Base-by-base conservation (phyloP, 306 rosid species). In the Acacia acuminata region DNA sequence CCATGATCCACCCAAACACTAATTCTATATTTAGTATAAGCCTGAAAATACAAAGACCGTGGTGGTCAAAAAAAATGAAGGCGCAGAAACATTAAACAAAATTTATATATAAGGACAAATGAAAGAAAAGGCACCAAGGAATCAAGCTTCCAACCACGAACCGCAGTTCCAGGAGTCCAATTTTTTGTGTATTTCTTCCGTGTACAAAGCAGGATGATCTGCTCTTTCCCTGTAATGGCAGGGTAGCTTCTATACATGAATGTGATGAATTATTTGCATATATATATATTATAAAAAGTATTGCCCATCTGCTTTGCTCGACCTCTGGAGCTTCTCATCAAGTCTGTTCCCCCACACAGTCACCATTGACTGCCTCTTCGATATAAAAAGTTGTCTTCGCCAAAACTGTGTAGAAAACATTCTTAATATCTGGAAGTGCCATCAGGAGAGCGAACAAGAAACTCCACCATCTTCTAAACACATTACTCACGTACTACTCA, bases 201-300 rank as follows among this genome's bases (percentile, higher is more conserved):
- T 83, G 87, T 85, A 91, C 88, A 88, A 79, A 75, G 88, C 90
- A 85, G 82, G 84, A 82, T 82, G 84, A 82, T 77, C 81, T 84
- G 90, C 90, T 77, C 87, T 85, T 85, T 78, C 94, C 91, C 94
- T 85, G 85, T 67, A 92, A 94, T 90, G 87, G 92, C 91, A 92
- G 92, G 98, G 94, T 82, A 85, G 87, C 88, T 85, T 91, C 96
- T 94, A 91, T 94, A 92, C 97, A 94, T 83, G 92, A 92, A 91
- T 86, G 88, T 80, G 90, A 83, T 77, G 82, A 89, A 79, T 93
- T 93, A 88, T 92, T 87, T 86, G 85, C 88, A 78, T 73, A 86
- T 79, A 82, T 60, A 36, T 38, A 38, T 38, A 38, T 38, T 75
- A 84, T 82, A 86, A 76, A 75, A 84, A 20, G 87, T 78, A 63